phyloP scores from a whole-genome alignment of 352 stramenopile species.

The Phytophthora cryptogea region DNA sequence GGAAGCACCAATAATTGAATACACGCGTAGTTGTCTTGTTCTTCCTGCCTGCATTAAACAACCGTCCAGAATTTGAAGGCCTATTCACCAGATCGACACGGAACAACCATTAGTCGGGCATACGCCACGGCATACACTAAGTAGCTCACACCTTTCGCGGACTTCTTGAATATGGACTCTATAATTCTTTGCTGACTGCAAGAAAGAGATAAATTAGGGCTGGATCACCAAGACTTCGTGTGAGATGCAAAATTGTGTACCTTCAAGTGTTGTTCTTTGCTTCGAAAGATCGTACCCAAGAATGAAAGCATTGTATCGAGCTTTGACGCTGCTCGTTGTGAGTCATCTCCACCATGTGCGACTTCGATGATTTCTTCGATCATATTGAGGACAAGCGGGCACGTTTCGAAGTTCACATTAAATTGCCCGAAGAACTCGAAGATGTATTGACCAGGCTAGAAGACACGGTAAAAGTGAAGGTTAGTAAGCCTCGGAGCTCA shows the following conservation, averaged over 20 bases:
- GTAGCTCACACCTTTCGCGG: conserved; percentile 64
- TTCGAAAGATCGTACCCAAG: conserved; percentile 85
- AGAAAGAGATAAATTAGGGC: conserved; percentile 11
- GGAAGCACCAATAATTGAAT: conserved; percentile 99
- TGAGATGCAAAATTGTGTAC: conserved; percentile 26
- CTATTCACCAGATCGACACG: conserved; percentile 23
- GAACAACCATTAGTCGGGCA: conserved; percentile 2
- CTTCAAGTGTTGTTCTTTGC: conserved; percentile 77
- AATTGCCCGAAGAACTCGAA: conserved; percentile 92
- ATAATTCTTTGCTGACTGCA: conserved; percentile 76
- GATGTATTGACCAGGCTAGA: conserved; percentile 83
- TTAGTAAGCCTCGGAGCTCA: not conserved
- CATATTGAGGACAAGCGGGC: conserved; percentile 84
- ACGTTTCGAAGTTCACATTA: conserved; percentile 90
- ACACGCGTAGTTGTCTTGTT: conserved; percentile 77
- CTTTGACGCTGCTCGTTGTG: conserved; percentile 69
- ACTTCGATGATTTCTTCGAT: conserved; percentile 90
- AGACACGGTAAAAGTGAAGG: conserved; percentile 2
- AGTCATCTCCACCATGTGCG: conserved; percentile 71
- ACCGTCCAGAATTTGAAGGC: conserved; percentile 39
- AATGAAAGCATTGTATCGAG: conserved; percentile 84
- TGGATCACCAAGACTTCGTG: not conserved
- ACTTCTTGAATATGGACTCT: conserved; percentile 91
- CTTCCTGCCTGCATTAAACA: conserved; percentile 57
- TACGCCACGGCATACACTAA: conserved; percentile 13